Evolutionary conservation across 2,329 filamentous ascomycete genomes (phyloP).

Genomic region (Alternaria sp.): DNA sequence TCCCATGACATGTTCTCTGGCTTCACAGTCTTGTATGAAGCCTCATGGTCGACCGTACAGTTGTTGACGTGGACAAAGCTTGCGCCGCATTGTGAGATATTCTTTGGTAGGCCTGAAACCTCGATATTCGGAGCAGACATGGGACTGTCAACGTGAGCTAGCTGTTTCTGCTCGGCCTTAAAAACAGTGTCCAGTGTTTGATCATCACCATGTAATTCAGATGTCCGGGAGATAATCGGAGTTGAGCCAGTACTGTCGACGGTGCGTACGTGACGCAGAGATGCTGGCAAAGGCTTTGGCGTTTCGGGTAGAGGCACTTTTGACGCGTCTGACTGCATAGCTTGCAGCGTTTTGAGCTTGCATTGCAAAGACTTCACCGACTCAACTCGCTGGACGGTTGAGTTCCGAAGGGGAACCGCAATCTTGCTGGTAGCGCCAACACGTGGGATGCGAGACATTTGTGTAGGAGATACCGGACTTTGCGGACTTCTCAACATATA

Average conservation of each 20-base stretch:
- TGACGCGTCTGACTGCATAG: background rate
- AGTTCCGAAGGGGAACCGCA: constrained; percentile 13
- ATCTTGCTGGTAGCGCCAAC: constrained; percentile 12
- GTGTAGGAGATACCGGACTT: constrained; percentile 14
- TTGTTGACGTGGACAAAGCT: background rate
- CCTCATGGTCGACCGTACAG: background rate
- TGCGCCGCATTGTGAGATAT: background rate
- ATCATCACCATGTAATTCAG: background rate
- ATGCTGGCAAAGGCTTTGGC: background rate
- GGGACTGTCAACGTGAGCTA: background rate
- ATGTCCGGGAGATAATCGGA: constrained; percentile 17
- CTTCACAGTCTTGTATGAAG: background rate
- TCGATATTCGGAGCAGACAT: background rate
- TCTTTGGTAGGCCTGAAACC: background rate
- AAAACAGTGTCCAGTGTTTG: background rate
- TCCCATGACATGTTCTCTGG: background rate
- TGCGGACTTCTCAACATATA: background rate
- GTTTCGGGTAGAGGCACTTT: constrained; percentile 14
- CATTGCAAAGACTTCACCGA: constrained; percentile 17
- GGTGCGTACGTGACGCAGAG: constrained; percentile 32
- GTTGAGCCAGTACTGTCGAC: constrained; percentile 31
- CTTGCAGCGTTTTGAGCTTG: background rate
- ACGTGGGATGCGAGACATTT: constrained; percentile 41
- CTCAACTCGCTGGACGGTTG: constrained; percentile 28
- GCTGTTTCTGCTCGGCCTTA: background rate